Base-by-base conservation (phyloP, 495 filamentous ascomycete genomes). In the Daldinia childiae region DNA sequence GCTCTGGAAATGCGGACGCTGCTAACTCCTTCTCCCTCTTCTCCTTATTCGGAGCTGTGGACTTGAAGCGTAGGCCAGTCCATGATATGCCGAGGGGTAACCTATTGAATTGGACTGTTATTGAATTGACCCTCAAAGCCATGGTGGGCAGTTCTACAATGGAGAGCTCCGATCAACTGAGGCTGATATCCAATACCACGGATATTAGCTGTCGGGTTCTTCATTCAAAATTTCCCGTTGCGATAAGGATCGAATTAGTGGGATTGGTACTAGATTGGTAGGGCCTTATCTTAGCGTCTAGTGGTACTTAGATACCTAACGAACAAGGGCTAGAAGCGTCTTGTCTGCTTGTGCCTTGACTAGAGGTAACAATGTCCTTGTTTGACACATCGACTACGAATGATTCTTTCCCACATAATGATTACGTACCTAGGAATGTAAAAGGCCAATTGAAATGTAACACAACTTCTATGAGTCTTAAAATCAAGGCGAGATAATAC, bases 1-100 rank as follows among this genome's bases (percentile, higher is more conserved):
- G 29, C 54, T 4, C 78, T 87, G 83, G 41, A 83, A 41, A n/a
- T 15, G 43, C 5, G 11, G 51, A 43, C 14, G 7, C 26, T 6
- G 54, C 58, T 15, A 56, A 17, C 50, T 68, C 59, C 29, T 52
- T 52, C 21, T 32, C 27, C 1, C 19, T 29, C 63, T 66, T 66
- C 17, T 55, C 24, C 14, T 34, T 36, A 39, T 54, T 54, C 19
- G 58, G 21, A 24, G 55, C 29, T 27, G 48, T 58, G 32, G 60
- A 52, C 0, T 38, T 68, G 52, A 73, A 71, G 24, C 70, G 76
- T 66, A 73, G 19, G 65, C 72, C 64, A 15, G 70, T 73, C 14
- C 63, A 36, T 29, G 73, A 38, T 45, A 71, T 62, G 19, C 75
- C 64, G 36, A 77, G 56, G 3, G 77, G 69, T 45, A 77, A 55